A percentile compares a stretch with the other conserved stretches of the same genome.
phyloP scores from a whole-genome alignment of 2,329 filamentous ascomycete genomes.

The Amesomyces nigricolor region DNA sequence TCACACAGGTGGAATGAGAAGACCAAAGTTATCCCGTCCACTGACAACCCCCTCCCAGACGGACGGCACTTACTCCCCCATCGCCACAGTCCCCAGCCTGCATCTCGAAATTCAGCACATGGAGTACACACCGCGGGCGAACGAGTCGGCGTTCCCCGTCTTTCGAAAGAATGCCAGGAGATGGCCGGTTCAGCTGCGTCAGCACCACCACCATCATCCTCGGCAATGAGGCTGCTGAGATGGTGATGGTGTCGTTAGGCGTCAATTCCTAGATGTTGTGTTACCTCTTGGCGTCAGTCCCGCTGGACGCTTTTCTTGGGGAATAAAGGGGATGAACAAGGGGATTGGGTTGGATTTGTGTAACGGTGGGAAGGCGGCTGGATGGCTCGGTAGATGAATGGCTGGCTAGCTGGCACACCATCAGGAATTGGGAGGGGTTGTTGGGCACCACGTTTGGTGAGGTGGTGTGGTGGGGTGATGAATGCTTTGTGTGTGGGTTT shows the following conservation, averaged over 20 bases:
- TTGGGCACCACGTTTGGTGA: too few species aligned
- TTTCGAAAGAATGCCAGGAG: slow-evolving; percentile 22
- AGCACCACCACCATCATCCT: neutral
- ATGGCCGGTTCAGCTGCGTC: slow-evolving; percentile 14
- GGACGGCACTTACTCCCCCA: slow-evolving; percentile 30
- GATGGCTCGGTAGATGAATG: neutral
- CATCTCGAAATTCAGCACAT: neutral
- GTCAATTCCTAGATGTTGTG: slow-evolving; percentile 7
- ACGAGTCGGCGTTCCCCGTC: slow-evolving; percentile 23
- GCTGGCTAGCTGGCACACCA: neutral
- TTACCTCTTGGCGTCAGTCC: slow-evolving; percentile 6
- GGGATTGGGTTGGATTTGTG: neutral
- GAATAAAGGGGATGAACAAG: too few species aligned
- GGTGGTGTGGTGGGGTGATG: too few species aligned
- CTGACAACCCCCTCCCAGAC: slow-evolving; percentile 23
- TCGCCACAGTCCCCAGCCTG: slow-evolving; percentile 1
- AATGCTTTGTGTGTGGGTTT: too few species aligned
- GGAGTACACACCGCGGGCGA: slow-evolving; percentile 18
- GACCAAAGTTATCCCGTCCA: neutral
- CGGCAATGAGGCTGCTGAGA: too few species aligned
- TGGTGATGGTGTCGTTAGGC: slow-evolving; percentile 8
- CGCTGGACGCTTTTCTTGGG: too few species aligned
- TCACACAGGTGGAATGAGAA: neutral
- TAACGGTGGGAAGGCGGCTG: neutral
- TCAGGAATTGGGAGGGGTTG: neutral